Percentiles rank a stretch among this genome's conserved stretches.
Conservation (phyloP, 805 yeast genomes). For the Hagleromyces aurorensis region DNA sequence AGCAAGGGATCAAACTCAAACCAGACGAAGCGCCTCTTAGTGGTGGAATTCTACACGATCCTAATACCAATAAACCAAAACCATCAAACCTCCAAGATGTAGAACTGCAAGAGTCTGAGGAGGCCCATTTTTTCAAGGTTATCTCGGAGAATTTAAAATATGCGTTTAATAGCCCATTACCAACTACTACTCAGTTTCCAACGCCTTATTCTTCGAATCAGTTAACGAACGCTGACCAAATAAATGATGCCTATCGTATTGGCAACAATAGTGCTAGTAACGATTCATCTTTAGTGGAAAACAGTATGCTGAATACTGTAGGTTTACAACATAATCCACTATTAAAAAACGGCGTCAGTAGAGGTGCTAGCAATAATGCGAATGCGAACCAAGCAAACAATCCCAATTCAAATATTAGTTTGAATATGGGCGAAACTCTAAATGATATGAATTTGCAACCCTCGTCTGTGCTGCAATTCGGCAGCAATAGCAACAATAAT, state of each 20-base stretch:
- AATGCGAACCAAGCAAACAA: conserved; percentile 1
- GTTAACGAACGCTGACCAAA: no score
- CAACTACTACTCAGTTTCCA: conserved; percentile 28
- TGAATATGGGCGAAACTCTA: conserved; percentile 15
- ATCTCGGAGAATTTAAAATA: conserved; percentile 25
- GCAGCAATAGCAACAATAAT: conserved; percentile 5
- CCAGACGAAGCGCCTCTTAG: no score
- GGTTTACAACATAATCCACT: conserved; percentile 4
- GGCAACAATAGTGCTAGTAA: conserved; percentile 6
- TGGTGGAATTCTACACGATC: no score
- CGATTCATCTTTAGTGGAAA: conserved; percentile 23
- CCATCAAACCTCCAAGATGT: no score
- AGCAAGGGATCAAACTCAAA: no score
- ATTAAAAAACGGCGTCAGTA: neutral
- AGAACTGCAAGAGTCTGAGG: no score
- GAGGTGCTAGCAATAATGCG: neutral
- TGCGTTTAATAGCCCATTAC: conserved; percentile 27
- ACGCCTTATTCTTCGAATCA: conserved; percentile 29
- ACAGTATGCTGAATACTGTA: conserved; percentile 16
- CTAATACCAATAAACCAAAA: no score
- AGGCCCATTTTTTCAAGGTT: conserved; percentile 23
- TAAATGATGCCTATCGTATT: conserved; percentile 1
- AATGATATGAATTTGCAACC: conserved; percentile 30
- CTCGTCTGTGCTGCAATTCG: conserved; percentile 26
- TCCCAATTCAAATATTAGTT: conserved; percentile 1